Evolutionary conservation across 192 early-diverging fungal genomes (phyloP).

Genomic region (Neocallimastix lanati): DNA sequence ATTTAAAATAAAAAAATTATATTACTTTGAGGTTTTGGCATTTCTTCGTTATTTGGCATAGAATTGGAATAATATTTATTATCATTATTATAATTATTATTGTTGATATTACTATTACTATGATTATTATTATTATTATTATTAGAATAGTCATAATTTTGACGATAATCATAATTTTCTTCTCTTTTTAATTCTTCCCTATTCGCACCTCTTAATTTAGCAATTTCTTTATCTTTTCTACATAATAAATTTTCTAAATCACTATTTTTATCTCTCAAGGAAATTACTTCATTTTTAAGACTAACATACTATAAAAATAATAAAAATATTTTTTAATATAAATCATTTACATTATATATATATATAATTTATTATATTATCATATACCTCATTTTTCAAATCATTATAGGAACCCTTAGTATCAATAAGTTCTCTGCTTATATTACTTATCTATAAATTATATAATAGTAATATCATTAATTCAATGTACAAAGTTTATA

Average conservation of each 20-base stretch:
- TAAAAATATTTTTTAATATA: too few relatives aligned
- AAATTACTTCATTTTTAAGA: neutral
- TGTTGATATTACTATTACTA: too few relatives aligned
- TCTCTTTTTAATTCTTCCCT: neutral
- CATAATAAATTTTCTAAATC: neutral
- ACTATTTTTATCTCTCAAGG: neutral
- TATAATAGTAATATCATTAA: too few relatives aligned
- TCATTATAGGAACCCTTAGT: neutral
- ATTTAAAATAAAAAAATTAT: too few relatives aligned
- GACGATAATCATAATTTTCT: neutral
- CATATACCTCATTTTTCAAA: neutral
- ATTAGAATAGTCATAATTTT: neutral
- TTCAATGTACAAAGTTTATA: too few relatives aligned
- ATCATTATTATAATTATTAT: neutral
- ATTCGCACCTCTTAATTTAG: neutral
- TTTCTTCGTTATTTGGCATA: neutral
- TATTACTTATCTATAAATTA: neutral
- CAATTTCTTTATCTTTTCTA: neutral
- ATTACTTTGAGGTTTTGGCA: neutral
- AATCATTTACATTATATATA: too few relatives aligned
- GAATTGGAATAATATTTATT: neutral
- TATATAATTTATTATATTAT: too few relatives aligned
- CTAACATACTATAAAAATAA: too few relatives aligned
- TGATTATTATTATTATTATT: neutral
- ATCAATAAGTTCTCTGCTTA: neutral